phyloP scores from a whole-genome alignment of 2,329 filamentous ascomycete species.

The Cladophialophora exuberans region DNA sequence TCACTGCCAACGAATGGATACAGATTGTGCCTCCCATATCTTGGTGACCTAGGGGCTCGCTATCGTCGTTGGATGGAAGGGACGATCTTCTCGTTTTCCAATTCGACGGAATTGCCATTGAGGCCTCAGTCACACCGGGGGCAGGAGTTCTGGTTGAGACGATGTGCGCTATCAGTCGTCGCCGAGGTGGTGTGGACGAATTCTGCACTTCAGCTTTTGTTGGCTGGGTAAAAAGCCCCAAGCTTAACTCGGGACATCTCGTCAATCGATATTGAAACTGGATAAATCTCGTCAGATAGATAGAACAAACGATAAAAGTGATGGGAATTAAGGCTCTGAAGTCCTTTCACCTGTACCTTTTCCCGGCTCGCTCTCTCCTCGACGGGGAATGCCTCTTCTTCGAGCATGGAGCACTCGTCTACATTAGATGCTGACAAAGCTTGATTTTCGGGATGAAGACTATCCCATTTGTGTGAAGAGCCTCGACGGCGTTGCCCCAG shows the following conservation, averaged over 20 bases:
- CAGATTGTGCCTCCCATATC: constrained; percentile 74
- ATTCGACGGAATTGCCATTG: constrained; percentile 73
- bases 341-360: constrained; percentile 63
- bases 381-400: constrained; percentile 62
- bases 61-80: constrained; percentile 37
- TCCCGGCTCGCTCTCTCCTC: constrained; percentile 61
- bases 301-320: too few species aligned
- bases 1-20: constrained; percentile 79
- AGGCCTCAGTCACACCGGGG: constrained; percentile 68
- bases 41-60: constrained; percentile 66
- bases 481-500: constrained; percentile 31
- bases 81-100: constrained; percentile 59
- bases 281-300: too few species aligned
- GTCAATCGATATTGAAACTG: constrained; percentile 78
- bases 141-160: constrained; percentile 72
- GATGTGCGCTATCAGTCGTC: constrained; percentile 71
- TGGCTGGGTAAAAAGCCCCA: constrained; percentile 74
- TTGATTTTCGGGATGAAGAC: constrained; percentile 73
- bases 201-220: constrained; percentile 58
- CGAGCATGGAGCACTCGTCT: constrained; percentile 60
- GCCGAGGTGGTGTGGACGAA: constrained; percentile 56
- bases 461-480: constrained; percentile 46
- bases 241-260: constrained; percentile 73
- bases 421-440: constrained; percentile 63
- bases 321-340: neutral